Conservation (phyloP, 1,284 basidiomycete species). For the Sporisorium exsertum region DNA sequence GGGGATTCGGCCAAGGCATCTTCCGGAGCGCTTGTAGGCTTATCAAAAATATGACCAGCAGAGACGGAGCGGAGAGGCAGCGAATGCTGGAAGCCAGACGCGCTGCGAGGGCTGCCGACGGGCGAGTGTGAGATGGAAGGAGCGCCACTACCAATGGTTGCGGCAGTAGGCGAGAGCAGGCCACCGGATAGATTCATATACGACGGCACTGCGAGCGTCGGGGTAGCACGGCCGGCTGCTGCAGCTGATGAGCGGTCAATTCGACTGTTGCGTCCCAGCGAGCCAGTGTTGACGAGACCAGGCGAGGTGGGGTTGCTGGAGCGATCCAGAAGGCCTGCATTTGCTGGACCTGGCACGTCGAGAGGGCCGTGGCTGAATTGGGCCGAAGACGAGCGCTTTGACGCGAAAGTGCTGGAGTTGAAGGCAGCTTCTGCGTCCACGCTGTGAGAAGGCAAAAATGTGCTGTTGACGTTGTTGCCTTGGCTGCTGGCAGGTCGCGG, state of each 20-base stretch:
- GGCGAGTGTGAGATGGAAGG: constrained; percentile 30
- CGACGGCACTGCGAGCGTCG: constrained; percentile 31
- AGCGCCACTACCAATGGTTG: constrained; percentile 36
- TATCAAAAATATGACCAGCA: constrained; percentile 31
- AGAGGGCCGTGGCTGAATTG: constrained; percentile 19
- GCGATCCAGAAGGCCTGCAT: constrained; percentile 5
- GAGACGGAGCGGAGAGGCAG: constrained; percentile 31
- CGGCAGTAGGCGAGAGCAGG: constrained; percentile 53
- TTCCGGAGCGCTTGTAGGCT: constrained; percentile 16
- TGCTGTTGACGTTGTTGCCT: constrained; percentile 16
- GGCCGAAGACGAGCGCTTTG: constrained; percentile 26
- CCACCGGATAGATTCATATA: constrained; percentile 46
- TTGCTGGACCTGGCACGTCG: constrained; percentile 1
- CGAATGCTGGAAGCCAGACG: constrained; percentile 21
- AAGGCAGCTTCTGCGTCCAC: constrained; percentile 13
- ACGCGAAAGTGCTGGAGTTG: background rate
- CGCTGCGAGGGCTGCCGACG: constrained; percentile 34
- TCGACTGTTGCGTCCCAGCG: constrained; percentile 14
- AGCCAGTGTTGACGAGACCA: constrained; percentile 1
- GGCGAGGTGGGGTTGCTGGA: constrained; percentile 18
- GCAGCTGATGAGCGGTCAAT: constrained; percentile 2
- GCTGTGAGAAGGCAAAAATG: background rate
- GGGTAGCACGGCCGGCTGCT: constrained; percentile 28
- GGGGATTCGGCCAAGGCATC: constrained; percentile 27
- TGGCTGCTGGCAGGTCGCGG: constrained; percentile 40